A percentile compares a stretch with the other conserved stretches of the same genome.
Evolutionary conservation across 805 yeast species (phyloP).

Genomic region (Candida saitoana): DNA sequence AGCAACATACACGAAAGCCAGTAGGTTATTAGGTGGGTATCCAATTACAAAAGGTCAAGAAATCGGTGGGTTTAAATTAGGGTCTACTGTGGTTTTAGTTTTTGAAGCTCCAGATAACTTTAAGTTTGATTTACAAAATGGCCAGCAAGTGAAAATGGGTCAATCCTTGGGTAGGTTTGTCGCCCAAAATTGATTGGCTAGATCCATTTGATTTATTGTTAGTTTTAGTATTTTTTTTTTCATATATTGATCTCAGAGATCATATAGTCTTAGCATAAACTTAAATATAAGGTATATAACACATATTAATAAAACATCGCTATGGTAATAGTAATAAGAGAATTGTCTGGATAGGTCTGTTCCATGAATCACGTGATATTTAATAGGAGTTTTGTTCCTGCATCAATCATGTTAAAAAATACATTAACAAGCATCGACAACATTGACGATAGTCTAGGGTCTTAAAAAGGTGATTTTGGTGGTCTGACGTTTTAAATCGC

Average conservation of each 20-base stretch:
- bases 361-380: too few relatives aligned
- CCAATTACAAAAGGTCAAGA: slow-evolving; percentile 91
- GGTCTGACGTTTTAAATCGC: too few relatives aligned
- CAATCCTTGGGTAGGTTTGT: slow-evolving; percentile 60
- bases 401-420: neutral
- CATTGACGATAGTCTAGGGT: neutral
- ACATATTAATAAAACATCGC: too few relatives aligned
- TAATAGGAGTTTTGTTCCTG: too few relatives aligned
- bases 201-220: too few relatives aligned
- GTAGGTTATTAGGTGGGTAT: slow-evolving; percentile 71
- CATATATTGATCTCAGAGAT: too few relatives aligned
- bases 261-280: too few relatives aligned
- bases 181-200: slow-evolving; percentile 1
- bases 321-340: too few relatives aligned
- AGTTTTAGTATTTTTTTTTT: too few relatives aligned
- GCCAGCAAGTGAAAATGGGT: slow-evolving; percentile 84
- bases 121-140: slow-evolving; percentile 61
- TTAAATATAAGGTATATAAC: too few relatives aligned
- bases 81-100: slow-evolving; percentile 93
- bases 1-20: slow-evolving; percentile 84
- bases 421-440: neutral
- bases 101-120: slow-evolving; percentile 91
- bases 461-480: too few relatives aligned
- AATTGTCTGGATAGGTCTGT: too few relatives aligned
- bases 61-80: slow-evolving; percentile 95